Evolutionary conservation across 2,329 filamentous ascomycete genomes (phyloP), one percentile per base, ranked within the genome.

Genomic region (Penicillium sp.): DNA sequence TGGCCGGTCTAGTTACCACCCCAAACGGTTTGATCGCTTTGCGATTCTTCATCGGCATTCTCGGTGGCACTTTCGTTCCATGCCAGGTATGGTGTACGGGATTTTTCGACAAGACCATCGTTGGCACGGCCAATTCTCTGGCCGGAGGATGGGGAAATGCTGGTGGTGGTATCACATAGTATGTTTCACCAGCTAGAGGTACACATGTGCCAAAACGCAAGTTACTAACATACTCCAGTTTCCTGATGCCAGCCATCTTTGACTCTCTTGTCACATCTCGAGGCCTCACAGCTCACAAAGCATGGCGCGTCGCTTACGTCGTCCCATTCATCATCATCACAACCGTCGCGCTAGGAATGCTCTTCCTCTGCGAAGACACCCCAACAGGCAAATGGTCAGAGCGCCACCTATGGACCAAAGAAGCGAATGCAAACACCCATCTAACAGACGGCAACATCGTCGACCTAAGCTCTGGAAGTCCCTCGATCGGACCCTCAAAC

Each of bases 61-160:
- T 78, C 0, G 76, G 76, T 26, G 76, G 73, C 13, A 76, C 72
- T 14, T 78, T 78, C 51, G 76, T 78, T 13, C 76, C 76, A 9
- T 96, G 91, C 73, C 91, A 96, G 71, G 93, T 96, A 7, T 96
- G 92, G 91, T 90, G 89, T 10, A 96, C 91, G 0, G 91, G 88
- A 0, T 96, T 96, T 80, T 96, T 91, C 72, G 92, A 97, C 77
- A 95, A 93, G 79, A 95, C 93, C 67, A 83, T 96, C 26, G 89
- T 96, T 19, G 93, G 93, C 48, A 93, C 90, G 6, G 90, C 91
- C 59, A 97, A 96, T 70, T 89, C 91, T 3, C 76, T 96, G 19
- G 88, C 91, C 1, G 93, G 87, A 43, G 93, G 93, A 14, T 88
- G 90, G 78, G 93, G 92, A 51, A 96, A 96, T 66, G 84, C 90